phyloP scores from a whole-genome alignment of 306 rosid genomes.

The Carpinus viminea region DNA sequence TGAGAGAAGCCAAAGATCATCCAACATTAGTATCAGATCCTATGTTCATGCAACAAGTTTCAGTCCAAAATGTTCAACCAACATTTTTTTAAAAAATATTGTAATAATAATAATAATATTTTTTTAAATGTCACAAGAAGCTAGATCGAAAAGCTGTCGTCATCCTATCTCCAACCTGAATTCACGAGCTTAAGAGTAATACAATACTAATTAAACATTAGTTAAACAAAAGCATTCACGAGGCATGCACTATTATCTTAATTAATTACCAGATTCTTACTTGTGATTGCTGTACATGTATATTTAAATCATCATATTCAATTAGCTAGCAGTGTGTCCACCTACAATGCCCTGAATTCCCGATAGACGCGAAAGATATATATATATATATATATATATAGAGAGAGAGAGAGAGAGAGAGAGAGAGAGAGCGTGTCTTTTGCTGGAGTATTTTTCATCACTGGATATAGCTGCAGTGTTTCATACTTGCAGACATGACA shows the following conservation, averaged over 20 bases:
- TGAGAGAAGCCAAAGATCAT: no score
- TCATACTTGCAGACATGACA: constrained; percentile 37
- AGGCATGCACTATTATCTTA: constrained; percentile 15
- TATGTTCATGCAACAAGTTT: no score
- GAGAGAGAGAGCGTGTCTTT: constrained; percentile 12
- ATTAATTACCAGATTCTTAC: neutral
- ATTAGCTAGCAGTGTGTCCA: constrained; percentile 36
- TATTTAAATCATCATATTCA: neutral
- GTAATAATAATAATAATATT: no score
- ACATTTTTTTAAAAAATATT: no score
- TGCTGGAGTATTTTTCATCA: constrained; percentile 40
- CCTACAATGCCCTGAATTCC: constrained; percentile 52
- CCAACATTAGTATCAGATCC: no score
- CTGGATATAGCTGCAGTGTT: constrained; percentile 38
- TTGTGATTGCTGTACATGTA: neutral
- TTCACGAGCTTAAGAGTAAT: constrained; percentile 47
- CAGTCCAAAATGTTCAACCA: no score
- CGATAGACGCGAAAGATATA: constrained; percentile 37
- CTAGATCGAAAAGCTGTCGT: neutral
- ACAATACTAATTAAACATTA: constrained; percentile 9
- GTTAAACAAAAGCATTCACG: constrained; percentile 24
- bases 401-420: neutral
- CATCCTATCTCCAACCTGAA: constrained; percentile 36
- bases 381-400: neutral
- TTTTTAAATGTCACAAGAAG: neutral